Percentiles rank a stretch among this genome's conserved stretches.
Evolutionary conservation across 805 yeast species (phyloP).

Genomic region (Torulaspora maleeae): DNA sequence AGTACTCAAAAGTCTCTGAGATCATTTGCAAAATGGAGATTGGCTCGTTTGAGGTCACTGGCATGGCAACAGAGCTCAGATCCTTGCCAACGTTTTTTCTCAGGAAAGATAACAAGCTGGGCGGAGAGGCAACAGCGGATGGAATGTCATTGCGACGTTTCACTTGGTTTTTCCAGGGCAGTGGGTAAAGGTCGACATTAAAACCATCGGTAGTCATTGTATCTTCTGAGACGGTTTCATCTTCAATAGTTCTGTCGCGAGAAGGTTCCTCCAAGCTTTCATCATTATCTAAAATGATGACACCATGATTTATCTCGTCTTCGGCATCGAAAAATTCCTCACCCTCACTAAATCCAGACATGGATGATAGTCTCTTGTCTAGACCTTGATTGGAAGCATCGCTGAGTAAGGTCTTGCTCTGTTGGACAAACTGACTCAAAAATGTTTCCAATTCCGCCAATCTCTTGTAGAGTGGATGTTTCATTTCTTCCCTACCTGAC

Average conservation of each 20-base stretch:
- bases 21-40: slow-evolving; percentile 72
- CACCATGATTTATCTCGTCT: slow-evolving; percentile 48
- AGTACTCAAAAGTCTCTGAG: slow-evolving; percentile 76
- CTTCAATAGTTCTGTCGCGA: slow-evolving; percentile 3
- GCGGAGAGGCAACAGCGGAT: slow-evolving; percentile 64
- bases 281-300: slow-evolving; percentile 48
- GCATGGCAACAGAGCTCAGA: slow-evolving; percentile 80
- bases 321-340: slow-evolving; percentile 66
- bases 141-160: slow-evolving; percentile 56
- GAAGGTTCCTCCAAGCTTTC: slow-evolving; percentile 18
- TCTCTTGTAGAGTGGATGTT: slow-evolving; percentile 27
- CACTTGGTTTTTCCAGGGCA: slow-evolving; percentile 46
- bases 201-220: slow-evolving; percentile 3
- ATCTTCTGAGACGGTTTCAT: slow-evolving; percentile 8
- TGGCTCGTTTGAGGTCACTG: slow-evolving; percentile 92
- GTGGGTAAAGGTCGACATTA: slow-evolving; percentile 54
- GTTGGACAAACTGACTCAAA: slow-evolving; percentile 22
- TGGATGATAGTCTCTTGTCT: slow-evolving; percentile 16
- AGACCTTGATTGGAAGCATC: slow-evolving; percentile 18
- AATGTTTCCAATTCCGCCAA: slow-evolving; percentile 25
- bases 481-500: background rate
- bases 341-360: slow-evolving; percentile 39
- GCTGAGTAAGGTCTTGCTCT: slow-evolving; percentile 18
- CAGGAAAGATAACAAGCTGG: slow-evolving; percentile 71
- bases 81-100: slow-evolving; percentile 93